Percentiles rank a stretch among this genome's conserved stretches.
phyloP scores from a whole-genome alignment of 768 basidiomycete genomes.

The Sutorius australiensis region DNA sequence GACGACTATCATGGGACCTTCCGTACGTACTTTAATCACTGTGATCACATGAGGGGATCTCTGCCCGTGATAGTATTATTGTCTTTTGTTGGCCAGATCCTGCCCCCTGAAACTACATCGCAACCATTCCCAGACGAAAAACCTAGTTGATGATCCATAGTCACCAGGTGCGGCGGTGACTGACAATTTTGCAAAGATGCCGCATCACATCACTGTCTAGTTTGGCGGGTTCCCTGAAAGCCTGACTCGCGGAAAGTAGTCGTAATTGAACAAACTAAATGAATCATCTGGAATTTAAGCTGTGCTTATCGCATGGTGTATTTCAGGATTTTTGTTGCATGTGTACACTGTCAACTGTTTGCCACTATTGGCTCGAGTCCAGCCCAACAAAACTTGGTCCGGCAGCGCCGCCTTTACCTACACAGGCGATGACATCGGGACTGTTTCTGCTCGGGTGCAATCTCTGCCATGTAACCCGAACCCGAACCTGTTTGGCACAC shows the following conservation, averaged over 20 bases:
- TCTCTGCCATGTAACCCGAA: not conserved
- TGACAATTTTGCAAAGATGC: not conserved
- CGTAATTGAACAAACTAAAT: not conserved
- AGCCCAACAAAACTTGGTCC: not conserved
- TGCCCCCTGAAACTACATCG: not conserved
- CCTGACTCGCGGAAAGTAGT: not conserved
- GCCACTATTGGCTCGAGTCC: not conserved
- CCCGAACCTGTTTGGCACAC: not conserved
- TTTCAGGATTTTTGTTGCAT: too few relatives aligned
- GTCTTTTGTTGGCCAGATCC: slow-evolving; percentile 2
- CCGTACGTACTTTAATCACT: slow-evolving; percentile 19
- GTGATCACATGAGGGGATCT: slow-evolving; percentile 4
- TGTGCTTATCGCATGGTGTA: not conserved
- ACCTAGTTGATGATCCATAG: not conserved
- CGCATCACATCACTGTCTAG: not conserved
- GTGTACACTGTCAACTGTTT: not conserved
- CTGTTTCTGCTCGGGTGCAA: not conserved
- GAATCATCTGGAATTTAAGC: not conserved
- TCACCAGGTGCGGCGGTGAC: not conserved
- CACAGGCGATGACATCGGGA: not conserved
- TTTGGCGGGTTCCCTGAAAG: not conserved
- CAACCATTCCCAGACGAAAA: not conserved
- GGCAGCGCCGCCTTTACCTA: not conserved
- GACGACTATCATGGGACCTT: slow-evolving; percentile 16
- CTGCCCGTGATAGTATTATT: slow-evolving; percentile 4